Conservation (phyloP, 2,329 filamentous ascomycete genomes). For the Nemania abortiva region DNA sequence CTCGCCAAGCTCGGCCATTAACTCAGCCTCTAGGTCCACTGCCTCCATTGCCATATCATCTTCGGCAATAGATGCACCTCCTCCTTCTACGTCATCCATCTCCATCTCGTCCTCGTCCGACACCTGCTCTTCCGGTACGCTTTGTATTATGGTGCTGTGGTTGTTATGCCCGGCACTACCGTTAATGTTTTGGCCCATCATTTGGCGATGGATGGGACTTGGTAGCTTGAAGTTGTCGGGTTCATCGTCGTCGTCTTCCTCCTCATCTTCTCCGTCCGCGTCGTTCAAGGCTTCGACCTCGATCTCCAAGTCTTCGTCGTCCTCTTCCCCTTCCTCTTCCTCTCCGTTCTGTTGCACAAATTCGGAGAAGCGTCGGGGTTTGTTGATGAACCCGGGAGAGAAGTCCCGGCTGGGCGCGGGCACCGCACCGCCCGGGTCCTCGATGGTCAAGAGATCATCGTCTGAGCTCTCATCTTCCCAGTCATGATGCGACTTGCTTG, state of each 20-base stretch:
- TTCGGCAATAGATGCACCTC: conserved; percentile 44
- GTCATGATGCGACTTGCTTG: conserved; percentile 45
- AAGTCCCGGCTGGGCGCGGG: conserved; percentile 56
- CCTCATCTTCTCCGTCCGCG: conserved; percentile 59
- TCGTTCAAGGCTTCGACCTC: conserved; percentile 58
- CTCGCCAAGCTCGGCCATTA: conserved; percentile 47
- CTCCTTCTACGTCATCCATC: conserved; percentile 50
- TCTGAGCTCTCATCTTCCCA: conserved; percentile 65
- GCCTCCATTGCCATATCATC: conserved; percentile 48
- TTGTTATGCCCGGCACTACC: conserved; percentile 34
- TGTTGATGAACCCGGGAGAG: conserved; percentile 61
- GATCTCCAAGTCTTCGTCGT: conserved; percentile 58
- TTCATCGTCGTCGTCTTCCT: conserved; percentile 53
- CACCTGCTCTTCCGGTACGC: conserved; percentile 44
- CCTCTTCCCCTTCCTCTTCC: conserved; percentile 36
- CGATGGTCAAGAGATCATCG: conserved; percentile 69
- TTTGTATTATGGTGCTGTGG: conserved; percentile 35
- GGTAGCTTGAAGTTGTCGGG: conserved; percentile 63
- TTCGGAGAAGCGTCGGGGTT: conserved; percentile 64
- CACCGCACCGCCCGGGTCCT: conserved; percentile 67
- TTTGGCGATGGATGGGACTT: conserved; percentile 62
- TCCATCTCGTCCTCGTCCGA: conserved; percentile 51
- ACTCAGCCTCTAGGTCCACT: conserved; percentile 49
- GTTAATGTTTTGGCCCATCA: conserved; percentile 45
- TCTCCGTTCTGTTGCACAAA: conserved; percentile 61